phyloP scores from a whole-genome alignment of 1,284 basidiomycete species.

The Ganoderma boninense region DNA sequence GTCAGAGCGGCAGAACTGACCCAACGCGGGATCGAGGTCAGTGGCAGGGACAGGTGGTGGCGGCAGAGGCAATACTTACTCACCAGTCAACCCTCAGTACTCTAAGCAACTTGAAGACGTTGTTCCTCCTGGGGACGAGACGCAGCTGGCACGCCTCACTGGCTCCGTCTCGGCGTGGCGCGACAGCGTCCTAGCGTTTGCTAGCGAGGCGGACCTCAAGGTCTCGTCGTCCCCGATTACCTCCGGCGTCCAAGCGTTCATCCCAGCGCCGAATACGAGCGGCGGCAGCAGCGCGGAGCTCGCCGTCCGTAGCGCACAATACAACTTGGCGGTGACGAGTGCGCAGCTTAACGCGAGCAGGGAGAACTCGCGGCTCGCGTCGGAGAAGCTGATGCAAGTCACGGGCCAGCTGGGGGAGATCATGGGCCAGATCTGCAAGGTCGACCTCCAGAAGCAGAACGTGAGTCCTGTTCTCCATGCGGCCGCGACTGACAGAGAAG shows the following conservation, averaged over 20 bases:
- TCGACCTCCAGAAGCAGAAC: constrained; percentile 20
- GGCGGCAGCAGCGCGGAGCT: constrained; percentile 17
- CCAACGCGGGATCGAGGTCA: neutral
- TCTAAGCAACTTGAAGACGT: constrained; percentile 8
- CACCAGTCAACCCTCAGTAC: neutral
- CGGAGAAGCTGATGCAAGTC: constrained; percentile 24
- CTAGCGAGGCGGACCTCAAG: constrained; percentile 10
- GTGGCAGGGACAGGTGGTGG: neutral
- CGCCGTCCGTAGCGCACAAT: constrained; percentile 12
- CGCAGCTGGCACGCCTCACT: neutral
- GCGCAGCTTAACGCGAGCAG: constrained; percentile 23
- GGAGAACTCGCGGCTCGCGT: constrained; percentile 13
- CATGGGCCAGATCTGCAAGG: constrained; percentile 14
- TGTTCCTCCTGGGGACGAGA: constrained; percentile 3
- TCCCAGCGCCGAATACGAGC: constrained; percentile 8
- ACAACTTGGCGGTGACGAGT: constrained; percentile 3
- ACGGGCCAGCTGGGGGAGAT: constrained; percentile 20
- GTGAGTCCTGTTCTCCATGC: constrained; percentile 1
- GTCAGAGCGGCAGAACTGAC: neutral
- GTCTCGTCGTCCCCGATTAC: constrained; percentile 13
- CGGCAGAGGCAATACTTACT: neutral
- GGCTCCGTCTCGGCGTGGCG: constrained; percentile 12
- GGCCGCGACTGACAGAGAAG: neutral
- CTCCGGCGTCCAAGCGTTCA: constrained; percentile 13
- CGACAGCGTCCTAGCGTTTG: constrained; percentile 15